Evolutionary conservation across 768 basidiomycete genomes (phyloP).

Genomic region (Glaciozyma antarctica): DNA sequence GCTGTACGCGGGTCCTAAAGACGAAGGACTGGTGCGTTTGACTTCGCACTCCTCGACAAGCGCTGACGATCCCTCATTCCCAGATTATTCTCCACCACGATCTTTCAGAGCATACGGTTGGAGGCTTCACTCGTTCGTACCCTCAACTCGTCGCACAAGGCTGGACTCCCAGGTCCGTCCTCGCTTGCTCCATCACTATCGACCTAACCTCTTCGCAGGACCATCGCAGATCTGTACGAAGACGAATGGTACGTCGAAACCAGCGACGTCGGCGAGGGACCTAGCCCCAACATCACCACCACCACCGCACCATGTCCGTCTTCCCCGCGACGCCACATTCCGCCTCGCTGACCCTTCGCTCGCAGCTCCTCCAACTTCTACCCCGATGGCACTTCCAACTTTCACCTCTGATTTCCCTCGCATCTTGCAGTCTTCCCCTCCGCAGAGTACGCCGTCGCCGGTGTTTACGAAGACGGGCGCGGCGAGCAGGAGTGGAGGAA

Average conservation of each 20-base stretch:
- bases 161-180: background rate
- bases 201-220: background rate
- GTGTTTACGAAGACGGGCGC: background rate
- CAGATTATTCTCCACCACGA: constrained; percentile 81
- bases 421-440: too few species aligned
- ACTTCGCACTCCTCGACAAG: background rate
- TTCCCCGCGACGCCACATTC: background rate
- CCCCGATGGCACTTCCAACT: background rate
- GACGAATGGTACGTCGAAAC: background rate
- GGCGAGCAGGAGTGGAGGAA: background rate
- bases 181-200: background rate
- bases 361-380: background rate
- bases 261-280: background rate
- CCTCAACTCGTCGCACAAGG: constrained; percentile 29
- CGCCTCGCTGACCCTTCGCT: background rate
- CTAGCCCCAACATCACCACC: background rate
- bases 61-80: constrained; percentile 40
- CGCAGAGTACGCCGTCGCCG: background rate
- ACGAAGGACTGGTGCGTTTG: background rate
- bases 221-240: background rate
- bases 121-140: constrained; percentile 48
- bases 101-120: constrained; percentile 52
- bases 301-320: background rate
- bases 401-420: background rate
- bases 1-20: background rate